Conservation (phyloP, 1,139 yeast species). For the Taphrina communis region DNA sequence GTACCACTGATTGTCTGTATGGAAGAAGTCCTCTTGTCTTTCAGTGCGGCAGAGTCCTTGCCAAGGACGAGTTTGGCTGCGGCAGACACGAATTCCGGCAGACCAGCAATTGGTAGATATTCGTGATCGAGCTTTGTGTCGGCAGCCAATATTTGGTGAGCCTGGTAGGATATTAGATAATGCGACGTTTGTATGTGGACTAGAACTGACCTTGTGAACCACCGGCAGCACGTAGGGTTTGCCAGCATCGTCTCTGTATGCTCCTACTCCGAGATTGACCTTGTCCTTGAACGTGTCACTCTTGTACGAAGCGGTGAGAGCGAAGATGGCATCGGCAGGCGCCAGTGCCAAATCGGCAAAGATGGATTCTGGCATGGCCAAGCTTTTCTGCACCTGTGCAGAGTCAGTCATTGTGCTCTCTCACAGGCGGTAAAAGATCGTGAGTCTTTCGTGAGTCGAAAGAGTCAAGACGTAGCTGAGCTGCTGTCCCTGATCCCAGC, state of each 20-base stretch:
- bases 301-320: slow-evolving; percentile 73
- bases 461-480: background rate
- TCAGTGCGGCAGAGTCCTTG: slow-evolving; percentile 47
- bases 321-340: slow-evolving; percentile 63
- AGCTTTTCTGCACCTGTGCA: slow-evolving; percentile 12
- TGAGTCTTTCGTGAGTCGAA: background rate
- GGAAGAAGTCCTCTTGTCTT: slow-evolving; percentile 55
- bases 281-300: slow-evolving; percentile 58
- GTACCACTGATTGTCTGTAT: slow-evolving; percentile 93
- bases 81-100: slow-evolving; percentile 69
- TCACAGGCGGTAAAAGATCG: background rate
- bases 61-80: slow-evolving; percentile 87
- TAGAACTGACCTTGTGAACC: slow-evolving; percentile 70
- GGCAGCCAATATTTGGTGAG: slow-evolving; percentile 64
- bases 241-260: slow-evolving; percentile 83
- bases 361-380: slow-evolving; percentile 32
- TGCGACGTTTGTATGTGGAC: too few species aligned
- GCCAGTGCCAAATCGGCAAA: slow-evolving; percentile 49
- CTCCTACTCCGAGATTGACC: slow-evolving; percentile 79
- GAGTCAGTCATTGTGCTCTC: slow-evolving; percentile 10
- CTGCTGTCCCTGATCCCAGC: background rate
- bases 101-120: slow-evolving; percentile 83
- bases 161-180: slow-evolving; percentile 49
- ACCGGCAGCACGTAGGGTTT: slow-evolving; percentile 90
- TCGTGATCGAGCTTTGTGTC: slow-evolving; percentile 84